These are phyloP conservation scores for Suillus subluteus DNA, from an alignment of 768 basidiomycete genomes.

Conservation along the genomic window DNA sequence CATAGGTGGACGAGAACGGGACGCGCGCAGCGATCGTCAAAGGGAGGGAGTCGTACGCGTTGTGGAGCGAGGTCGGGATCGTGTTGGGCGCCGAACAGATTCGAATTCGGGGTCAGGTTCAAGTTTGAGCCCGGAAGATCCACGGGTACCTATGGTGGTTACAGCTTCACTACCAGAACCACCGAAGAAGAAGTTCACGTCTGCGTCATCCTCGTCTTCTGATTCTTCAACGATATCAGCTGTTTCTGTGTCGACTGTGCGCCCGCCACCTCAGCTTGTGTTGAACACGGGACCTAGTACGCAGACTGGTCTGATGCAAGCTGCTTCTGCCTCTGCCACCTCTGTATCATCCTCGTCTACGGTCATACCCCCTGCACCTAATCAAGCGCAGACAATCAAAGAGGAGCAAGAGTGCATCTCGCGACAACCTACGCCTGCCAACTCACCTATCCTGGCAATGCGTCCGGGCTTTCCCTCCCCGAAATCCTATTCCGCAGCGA, in stretches of 20 bases:
- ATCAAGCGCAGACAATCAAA: slow-evolving; percentile 15
- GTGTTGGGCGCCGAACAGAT: slow-evolving; percentile 26
- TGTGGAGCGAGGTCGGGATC: slow-evolving; percentile 35
- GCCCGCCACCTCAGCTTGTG: slow-evolving; percentile 31
- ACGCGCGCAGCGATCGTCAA: slow-evolving; percentile 13
- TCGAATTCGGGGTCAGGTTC: slow-evolving; percentile 39
- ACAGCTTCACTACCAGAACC: slow-evolving; percentile 15
- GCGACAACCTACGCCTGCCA: slow-evolving; percentile 61
- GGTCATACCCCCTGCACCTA: slow-evolving; percentile 23
- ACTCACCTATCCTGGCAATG: slow-evolving; percentile 52
- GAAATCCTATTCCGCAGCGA: slow-evolving; percentile 1
- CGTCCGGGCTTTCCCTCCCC: slow-evolving; percentile 26
- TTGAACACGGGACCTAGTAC: slow-evolving; percentile 33
- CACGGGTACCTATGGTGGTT: slow-evolving; percentile 4
- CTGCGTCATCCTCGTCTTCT: slow-evolving; percentile 26
- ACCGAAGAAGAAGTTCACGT: slow-evolving; percentile 18
- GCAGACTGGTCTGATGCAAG: slow-evolving; percentile 28
- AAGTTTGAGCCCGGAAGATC: slow-evolving; percentile 37
- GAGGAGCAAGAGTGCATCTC: slow-evolving; percentile 43
- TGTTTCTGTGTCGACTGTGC: slow-evolving; percentile 17
- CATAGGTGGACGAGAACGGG: slow-evolving; percentile 38
- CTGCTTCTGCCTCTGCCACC: slow-evolving; percentile 14
- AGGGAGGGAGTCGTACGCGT: slow-evolving; percentile 22
- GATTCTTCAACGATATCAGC: slow-evolving; percentile 30
- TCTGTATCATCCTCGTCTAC: slow-evolving; percentile 4